These are phyloP conservation scores for Endoconidiophora polonica DNA, from an alignment of 2,329 filamentous ascomycete species.

Conservation along the genomic window DNA sequence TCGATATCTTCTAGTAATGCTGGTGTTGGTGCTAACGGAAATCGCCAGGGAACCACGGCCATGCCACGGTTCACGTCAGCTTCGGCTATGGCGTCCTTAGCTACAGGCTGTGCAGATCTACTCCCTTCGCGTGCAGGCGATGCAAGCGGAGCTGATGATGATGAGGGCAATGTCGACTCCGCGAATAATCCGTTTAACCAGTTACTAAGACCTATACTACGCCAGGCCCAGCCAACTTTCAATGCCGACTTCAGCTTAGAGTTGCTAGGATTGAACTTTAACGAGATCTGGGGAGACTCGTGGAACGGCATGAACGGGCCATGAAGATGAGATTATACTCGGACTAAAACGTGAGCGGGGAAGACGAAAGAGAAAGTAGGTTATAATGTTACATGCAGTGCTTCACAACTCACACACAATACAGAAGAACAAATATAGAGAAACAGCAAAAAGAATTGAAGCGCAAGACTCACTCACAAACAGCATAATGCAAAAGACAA, in stretches of 20 bases:
- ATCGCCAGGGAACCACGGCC: not conserved
- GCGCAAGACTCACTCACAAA: not conserved
- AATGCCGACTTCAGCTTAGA: slow-evolving; percentile 39
- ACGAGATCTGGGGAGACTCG: slow-evolving; percentile 38
- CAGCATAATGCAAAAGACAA: too few species aligned
- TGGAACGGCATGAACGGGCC: slow-evolving; percentile 23
- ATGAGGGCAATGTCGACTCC: not conserved
- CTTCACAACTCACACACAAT: too few species aligned
- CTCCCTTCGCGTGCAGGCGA: slow-evolving; percentile 17
- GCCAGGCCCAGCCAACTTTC: slow-evolving; percentile 22
- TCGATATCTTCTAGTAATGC: too few species aligned
- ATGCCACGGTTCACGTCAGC: not conserved
- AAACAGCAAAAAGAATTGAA: not conserved
- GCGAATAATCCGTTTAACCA: not conserved
- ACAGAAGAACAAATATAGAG: not conserved
- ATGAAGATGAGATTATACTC: not conserved
- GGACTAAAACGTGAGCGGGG: not conserved
- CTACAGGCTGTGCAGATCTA: not conserved
- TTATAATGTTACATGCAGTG: too few species aligned
- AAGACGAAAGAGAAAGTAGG: not conserved
- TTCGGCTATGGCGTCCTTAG: not conserved
- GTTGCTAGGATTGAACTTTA: slow-evolving; percentile 34
- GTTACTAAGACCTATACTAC: slow-evolving; percentile 10
- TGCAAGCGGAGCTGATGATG: not conserved
- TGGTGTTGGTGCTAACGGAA: too few species aligned